Conservation (phyloP, 768 basidiomycete species). For the Strobilomyces confusus region DNA sequence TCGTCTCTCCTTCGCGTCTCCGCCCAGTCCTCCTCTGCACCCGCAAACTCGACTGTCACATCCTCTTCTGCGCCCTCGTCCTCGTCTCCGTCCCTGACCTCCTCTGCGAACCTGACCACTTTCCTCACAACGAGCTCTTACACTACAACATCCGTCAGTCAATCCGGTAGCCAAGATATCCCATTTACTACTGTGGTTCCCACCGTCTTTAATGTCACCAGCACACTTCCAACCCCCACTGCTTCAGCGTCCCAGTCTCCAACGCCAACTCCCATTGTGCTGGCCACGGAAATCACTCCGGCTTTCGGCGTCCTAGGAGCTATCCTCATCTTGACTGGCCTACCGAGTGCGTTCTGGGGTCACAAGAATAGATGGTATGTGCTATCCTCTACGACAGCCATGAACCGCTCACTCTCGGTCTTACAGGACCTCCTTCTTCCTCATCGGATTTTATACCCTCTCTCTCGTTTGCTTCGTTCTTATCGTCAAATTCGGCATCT, state of each 20-base stretch:
- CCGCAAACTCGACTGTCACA: constrained; percentile 19
- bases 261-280: constrained; percentile 34
- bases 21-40: constrained; percentile 35
- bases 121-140: constrained; percentile 53
- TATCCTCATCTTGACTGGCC: constrained; percentile 82
- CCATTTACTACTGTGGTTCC: constrained; percentile 54
- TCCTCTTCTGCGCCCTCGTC: not conserved
- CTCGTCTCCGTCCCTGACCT: not conserved
- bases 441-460: constrained; percentile 87
- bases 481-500: constrained; percentile 83
- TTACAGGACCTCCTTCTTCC: constrained; percentile 85
- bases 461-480: constrained; percentile 83
- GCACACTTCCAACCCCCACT: constrained; percentile 47
- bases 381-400: not conserved
- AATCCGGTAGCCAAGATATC: constrained; percentile 45
- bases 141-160: constrained; percentile 45
- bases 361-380: constrained; percentile 93
- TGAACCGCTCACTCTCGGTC: constrained; percentile 10
- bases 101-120: constrained; percentile 40
- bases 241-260: constrained; percentile 41
- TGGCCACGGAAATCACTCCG: constrained; percentile 72
- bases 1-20: constrained; percentile 32
- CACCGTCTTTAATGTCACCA: constrained; percentile 59
- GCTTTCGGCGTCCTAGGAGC: constrained; percentile 89
- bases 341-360: constrained; percentile 87